Percentiles rank a stretch among this genome's conserved stretches.
Conservation (phyloP, 1,139 yeast species). For the Yamadazyma kanchanaburiensis region DNA sequence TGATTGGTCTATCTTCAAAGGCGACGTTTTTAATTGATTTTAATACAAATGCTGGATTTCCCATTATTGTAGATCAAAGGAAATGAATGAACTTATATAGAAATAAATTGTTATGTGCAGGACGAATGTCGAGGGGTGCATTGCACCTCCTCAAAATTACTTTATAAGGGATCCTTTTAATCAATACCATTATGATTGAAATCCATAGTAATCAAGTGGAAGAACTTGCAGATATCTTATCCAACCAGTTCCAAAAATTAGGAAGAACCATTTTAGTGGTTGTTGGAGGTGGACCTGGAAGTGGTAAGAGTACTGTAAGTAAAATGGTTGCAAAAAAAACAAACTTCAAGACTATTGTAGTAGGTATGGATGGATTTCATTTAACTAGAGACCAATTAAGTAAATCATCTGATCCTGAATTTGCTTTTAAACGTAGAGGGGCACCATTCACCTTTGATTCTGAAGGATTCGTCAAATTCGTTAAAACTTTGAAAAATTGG, state of each 20-base stretch:
- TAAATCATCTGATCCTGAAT: slow-evolving; percentile 48
- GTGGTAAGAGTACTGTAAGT: slow-evolving; percentile 76
- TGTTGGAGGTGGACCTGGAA: slow-evolving; percentile 77
- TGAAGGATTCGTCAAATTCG: slow-evolving; percentile 25
- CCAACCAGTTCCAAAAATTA: not conserved
- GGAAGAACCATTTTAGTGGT: slow-evolving; percentile 57
- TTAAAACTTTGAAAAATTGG: slow-evolving; percentile 18
- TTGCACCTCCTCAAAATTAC: too few species aligned
- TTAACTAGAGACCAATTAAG: slow-evolving; percentile 54
- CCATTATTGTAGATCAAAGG: too few species aligned
- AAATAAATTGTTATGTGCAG: too few species aligned
- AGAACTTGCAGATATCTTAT: not conserved
- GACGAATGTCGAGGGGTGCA: too few species aligned
- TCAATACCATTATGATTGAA: slow-evolving; percentile 2
- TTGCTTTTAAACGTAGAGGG: slow-evolving; percentile 69
- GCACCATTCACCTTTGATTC: slow-evolving; percentile 86
- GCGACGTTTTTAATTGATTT: slow-evolving; percentile 53
- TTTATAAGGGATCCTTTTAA: too few species aligned
- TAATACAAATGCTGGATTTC: slow-evolving; percentile 62
- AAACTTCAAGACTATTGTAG: slow-evolving; percentile 9
- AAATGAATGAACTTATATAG: too few species aligned
- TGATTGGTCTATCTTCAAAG: slow-evolving; percentile 58
- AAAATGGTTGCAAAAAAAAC: slow-evolving; percentile 18
- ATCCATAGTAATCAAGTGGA: not conserved
- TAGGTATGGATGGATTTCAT: slow-evolving; percentile 77